These are phyloP conservation scores for Fusarium redolens DNA, from an alignment of 2,329 filamentous ascomycete species.

Conservation along the genomic window DNA sequence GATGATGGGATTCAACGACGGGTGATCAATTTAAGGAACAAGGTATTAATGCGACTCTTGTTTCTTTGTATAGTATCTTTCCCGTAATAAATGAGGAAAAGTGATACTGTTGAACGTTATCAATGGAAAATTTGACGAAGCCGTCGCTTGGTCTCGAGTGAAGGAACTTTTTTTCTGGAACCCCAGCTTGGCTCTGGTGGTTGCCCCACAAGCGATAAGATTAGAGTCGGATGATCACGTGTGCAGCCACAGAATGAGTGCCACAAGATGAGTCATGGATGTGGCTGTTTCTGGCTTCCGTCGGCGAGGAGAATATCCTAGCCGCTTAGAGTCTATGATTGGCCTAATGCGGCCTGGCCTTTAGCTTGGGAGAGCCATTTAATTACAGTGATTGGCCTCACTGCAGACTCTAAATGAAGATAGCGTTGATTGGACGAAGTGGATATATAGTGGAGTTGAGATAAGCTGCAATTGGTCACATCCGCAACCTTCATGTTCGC, in stretches of 20 bases:
- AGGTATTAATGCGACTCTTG: neutral
- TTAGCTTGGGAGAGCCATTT: conserved; percentile 1
- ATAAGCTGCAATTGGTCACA: conserved; percentile 31
- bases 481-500: conserved; percentile 18
- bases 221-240: conserved; percentile 32
- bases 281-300: conserved; percentile 12
- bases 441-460: conserved; percentile 12
- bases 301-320: conserved; percentile 7
- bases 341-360: conserved; percentile 16
- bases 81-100: conserved; percentile 3
- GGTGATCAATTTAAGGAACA: neutral
- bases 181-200: conserved; percentile 20
- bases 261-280: conserved; percentile 28
- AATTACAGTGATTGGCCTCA: conserved; percentile 39
- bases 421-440: conserved; percentile 27
- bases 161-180: conserved; percentile 51
- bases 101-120: conserved; percentile 37
- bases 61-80: neutral
- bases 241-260: neutral
- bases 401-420: conserved; percentile 24
- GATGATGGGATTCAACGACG: conserved; percentile 7
- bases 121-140: conserved; percentile 51
- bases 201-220: conserved; percentile 39
- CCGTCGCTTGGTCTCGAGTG: conserved; percentile 37
- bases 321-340: conserved; percentile 17